These are phyloP conservation scores for Magnusiomyces suaveolens DNA, from an alignment of 1,139 yeast species.

Conservation along the genomic window DNA sequence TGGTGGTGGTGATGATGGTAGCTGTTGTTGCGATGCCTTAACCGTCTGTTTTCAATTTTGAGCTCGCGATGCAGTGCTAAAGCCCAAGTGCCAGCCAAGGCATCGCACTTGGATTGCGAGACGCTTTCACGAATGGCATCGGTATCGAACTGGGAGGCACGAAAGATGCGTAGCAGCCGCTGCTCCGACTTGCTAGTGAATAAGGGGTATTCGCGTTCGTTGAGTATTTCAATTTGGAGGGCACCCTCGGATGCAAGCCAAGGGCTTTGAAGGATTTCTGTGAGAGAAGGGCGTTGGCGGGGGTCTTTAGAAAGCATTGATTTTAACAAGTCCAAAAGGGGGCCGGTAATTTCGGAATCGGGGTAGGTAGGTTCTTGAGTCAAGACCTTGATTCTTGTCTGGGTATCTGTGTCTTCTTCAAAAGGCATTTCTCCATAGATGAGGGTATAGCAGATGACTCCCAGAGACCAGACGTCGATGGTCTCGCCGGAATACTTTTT, in stretches of 20 bases:
- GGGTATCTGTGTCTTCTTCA: constrained; percentile 58
- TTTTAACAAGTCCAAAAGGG: constrained; percentile 43
- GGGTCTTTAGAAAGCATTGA: constrained; percentile 61
- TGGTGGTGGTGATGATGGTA: neutral
- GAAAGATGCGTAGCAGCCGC: constrained; percentile 52
- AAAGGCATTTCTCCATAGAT: constrained; percentile 86
- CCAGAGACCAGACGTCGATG: constrained; percentile 85
- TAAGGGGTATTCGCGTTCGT: constrained; percentile 33
- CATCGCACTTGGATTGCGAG: constrained; percentile 54
- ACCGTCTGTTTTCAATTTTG: constrained; percentile 32
- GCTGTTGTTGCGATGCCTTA: constrained; percentile 13
- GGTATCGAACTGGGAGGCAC: constrained; percentile 57
- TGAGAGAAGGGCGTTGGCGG: constrained; percentile 48
- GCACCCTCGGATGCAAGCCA: constrained; percentile 47
- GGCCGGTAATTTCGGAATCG: constrained; percentile 35
- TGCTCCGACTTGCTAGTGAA: constrained; percentile 57
- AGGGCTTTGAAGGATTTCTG: constrained; percentile 53
- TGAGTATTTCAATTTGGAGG: constrained; percentile 36
- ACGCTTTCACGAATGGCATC: constrained; percentile 57
- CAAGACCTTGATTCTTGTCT: constrained; percentile 52
- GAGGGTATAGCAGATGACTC: constrained; percentile 85
- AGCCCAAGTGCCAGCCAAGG: constrained; percentile 79
- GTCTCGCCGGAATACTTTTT: constrained; percentile 72
- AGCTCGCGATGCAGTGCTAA: constrained; percentile 57
- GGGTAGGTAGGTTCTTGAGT: constrained; percentile 53